phyloP scores from a whole-genome alignment of 108 stramenopile genomes.

The Skeletonema tropicum region DNA sequence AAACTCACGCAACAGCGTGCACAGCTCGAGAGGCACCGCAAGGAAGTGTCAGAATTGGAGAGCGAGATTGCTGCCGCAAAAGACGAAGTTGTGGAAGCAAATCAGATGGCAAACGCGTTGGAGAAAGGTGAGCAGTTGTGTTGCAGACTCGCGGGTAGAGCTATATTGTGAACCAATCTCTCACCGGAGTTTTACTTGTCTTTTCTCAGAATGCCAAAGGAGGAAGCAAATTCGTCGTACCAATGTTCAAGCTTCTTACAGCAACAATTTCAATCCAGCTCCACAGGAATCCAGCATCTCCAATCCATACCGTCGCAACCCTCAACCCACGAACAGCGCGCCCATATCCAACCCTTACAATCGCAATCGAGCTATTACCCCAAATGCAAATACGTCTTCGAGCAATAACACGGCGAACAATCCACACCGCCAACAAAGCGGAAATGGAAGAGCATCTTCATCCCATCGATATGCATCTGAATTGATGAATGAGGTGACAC shows the following conservation, averaged over 20 bases:
- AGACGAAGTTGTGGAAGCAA: slow-evolving; percentile 27
- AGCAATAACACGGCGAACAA: slow-evolving; percentile 4
- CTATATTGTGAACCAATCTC: background rate
- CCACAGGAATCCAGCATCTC: slow-evolving; percentile 2
- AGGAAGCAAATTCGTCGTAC: slow-evolving; percentile 23
- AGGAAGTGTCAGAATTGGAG: slow-evolving; percentile 44
- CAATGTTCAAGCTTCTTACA: slow-evolving; percentile 17
- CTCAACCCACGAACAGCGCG: background rate
- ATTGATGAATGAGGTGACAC: slow-evolving; percentile 14
- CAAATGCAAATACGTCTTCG: slow-evolving; percentile 10
- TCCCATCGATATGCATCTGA: slow-evolving; percentile 28
- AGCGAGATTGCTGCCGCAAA: slow-evolving; percentile 16
- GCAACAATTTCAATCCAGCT: slow-evolving; percentile 26
- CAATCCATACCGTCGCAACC: slow-evolving; percentile 19
- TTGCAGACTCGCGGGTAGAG: background rate
- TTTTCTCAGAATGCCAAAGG: slow-evolving; percentile 15
- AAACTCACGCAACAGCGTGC: slow-evolving; percentile 46
- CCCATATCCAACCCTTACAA: slow-evolving; percentile 52
- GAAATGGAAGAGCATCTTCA: background rate
- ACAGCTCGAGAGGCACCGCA: slow-evolving; percentile 43
- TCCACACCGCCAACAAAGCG: background rate
- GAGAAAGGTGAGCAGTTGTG: slow-evolving; percentile 29
- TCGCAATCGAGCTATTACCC: slow-evolving; percentile 27
- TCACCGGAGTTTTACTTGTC: background rate
- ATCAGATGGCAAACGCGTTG: slow-evolving; percentile 32